Evolutionary conservation across 192 early-diverging fungal genomes (phyloP).

Genomic region (Rhizoclosmatium globosum): DNA sequence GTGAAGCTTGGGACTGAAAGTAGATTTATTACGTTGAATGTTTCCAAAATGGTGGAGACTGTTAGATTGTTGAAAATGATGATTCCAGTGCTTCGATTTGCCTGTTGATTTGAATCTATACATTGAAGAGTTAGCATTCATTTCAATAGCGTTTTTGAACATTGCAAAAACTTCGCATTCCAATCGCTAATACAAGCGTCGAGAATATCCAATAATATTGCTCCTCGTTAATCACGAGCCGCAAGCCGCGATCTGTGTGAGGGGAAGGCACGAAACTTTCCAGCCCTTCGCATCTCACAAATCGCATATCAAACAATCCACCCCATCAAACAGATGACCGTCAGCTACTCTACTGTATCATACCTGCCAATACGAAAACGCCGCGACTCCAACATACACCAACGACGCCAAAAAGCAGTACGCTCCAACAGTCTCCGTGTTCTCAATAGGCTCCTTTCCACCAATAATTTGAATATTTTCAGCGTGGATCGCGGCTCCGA

Average conservation of each 20-base stretch:
- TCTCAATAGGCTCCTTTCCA: slow-evolving; percentile 43
- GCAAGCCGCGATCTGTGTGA: background rate
- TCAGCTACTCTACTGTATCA: background rate
- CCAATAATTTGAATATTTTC: slow-evolving; percentile 36
- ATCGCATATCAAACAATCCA: background rate
- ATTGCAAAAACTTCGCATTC: no score
- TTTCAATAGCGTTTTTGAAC: background rate
- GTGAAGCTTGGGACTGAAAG: no score
- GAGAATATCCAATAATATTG: no score
- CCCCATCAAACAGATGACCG: background rate
- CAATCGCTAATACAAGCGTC: no score
- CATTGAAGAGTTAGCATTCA: background rate
- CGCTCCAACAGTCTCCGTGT: slow-evolving; percentile 33
- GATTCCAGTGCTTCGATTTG: slow-evolving; percentile 22
- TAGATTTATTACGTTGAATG: no score
- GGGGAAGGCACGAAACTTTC: background rate
- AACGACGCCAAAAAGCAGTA: slow-evolving; percentile 39
- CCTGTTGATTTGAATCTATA: slow-evolving; percentile 34
- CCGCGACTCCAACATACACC: slow-evolving; percentile 32
- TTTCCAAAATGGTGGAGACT: no score
- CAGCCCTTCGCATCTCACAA: background rate
- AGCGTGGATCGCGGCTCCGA: slow-evolving; percentile 35
- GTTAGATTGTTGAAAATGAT: slow-evolving; percentile 12
- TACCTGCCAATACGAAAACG: slow-evolving; percentile 40
- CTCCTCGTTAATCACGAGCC: no score